A percentile compares a stretch with the other conserved stretches of the same genome.
These are phyloP conservation scores for Pyrenochaeta sp. DNA, from an alignment of 2,329 filamentous ascomycete genomes.

Conservation along the genomic window DNA sequence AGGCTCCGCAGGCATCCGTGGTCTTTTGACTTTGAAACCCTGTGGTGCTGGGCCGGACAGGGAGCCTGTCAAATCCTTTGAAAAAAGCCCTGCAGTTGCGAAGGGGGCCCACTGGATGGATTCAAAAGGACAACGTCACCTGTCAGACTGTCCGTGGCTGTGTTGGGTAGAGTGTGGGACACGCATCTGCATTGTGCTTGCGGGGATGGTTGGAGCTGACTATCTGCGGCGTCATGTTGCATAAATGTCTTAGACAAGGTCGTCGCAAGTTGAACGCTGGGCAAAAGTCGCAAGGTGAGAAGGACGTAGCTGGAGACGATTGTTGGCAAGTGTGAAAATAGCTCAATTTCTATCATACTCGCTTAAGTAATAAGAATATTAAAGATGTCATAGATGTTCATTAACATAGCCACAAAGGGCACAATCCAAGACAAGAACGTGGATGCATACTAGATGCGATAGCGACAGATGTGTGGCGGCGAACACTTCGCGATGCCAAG, in stretches of 20 bases:
- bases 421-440: not conserved
- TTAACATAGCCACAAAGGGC: not conserved
- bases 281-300: not conserved
- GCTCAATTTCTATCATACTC: not conserved
- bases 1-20: too few relatives aligned
- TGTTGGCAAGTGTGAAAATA: not conserved
- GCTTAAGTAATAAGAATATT: not conserved
- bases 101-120: too few relatives aligned
- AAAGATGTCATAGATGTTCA: not conserved
- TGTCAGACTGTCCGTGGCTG: too few relatives aligned
- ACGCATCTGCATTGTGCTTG: too few relatives aligned
- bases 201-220: too few relatives aligned
- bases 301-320: not conserved
- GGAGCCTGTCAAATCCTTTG: too few relatives aligned
- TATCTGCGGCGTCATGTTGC: not conserved
- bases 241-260: not conserved
- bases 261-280: not conserved
- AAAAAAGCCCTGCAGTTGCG: too few relatives aligned
- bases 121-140: too few relatives aligned
- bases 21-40: too few relatives aligned
- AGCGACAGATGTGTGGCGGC: conserved; percentile 23
- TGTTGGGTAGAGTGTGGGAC: too few relatives aligned
- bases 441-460: conserved; percentile 26
- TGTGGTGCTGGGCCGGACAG: too few relatives aligned
- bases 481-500: conserved; percentile 21